A percentile compares a stretch with the other conserved stretches of the same genome.
These are phyloP conservation scores for Ilyonectria robusta DNA, from an alignment of 2,329 filamentous ascomycete genomes.

Conservation along the genomic window DNA sequence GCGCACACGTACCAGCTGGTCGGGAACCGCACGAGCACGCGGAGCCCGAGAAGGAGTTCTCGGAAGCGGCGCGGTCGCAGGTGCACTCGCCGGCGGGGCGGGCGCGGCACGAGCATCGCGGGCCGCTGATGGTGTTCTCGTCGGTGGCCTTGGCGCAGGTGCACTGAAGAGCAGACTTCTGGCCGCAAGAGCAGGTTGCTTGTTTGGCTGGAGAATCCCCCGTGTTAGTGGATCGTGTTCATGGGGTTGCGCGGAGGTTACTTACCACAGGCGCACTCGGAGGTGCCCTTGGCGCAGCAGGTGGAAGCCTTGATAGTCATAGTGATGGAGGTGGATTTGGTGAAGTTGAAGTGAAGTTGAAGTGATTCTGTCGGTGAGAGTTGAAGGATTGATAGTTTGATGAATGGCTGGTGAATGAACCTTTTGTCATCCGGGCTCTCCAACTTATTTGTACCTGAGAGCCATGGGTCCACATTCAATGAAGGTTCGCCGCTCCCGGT, in stretches of 20 bases:
- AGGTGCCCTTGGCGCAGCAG: conserved; percentile 69
- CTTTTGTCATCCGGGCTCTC: conserved; percentile 20
- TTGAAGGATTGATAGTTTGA: conserved; percentile 4
- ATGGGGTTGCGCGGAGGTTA: conserved; percentile 26
- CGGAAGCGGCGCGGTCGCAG: conserved; percentile 78
- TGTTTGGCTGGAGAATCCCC: conserved; percentile 64
- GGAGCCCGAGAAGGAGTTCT: conserved; percentile 75
- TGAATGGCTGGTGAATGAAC: conserved; percentile 4
- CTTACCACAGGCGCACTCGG: conserved; percentile 72
- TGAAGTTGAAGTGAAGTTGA: conserved; percentile 2
- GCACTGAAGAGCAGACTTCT: conserved; percentile 89
- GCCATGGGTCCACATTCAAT: conserved; percentile 33
- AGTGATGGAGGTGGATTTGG: conserved; percentile 48
- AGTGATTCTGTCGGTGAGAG: not conserved
- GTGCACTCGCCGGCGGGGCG: conserved; percentile 86
- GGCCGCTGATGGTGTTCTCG: conserved; percentile 82
- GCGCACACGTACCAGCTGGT: conserved; percentile 70
- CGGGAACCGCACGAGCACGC: conserved; percentile 85
- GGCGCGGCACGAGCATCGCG: conserved; percentile 87
- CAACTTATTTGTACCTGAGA: conserved; percentile 45
- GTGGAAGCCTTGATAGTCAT: conserved; percentile 58
- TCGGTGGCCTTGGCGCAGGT: conserved; percentile 81
- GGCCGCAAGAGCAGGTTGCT: conserved; percentile 89
- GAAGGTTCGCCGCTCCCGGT: conserved; percentile 13
- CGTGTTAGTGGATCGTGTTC: conserved; percentile 17